These are phyloP conservation scores for Gloeostereum incarnatum DNA, from an alignment of 768 basidiomycete genomes.

Conservation along the genomic window DNA sequence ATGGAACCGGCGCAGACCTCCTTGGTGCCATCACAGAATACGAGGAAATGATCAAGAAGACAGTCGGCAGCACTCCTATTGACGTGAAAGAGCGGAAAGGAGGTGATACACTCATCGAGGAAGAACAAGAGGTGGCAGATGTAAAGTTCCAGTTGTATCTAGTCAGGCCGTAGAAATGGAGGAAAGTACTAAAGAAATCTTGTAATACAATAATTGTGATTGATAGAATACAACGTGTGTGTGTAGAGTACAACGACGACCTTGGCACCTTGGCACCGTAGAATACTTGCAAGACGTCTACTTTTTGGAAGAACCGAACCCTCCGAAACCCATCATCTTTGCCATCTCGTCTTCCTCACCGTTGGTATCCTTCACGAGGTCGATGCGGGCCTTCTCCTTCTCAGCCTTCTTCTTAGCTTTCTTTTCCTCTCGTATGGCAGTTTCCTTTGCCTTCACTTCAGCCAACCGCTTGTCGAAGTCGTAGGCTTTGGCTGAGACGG, in stretches of 20 bases:
- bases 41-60: conserved; percentile 60
- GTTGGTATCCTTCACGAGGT: conserved; percentile 44
- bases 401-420: conserved; percentile 75
- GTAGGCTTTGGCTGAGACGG: conserved; percentile 78
- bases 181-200: conserved; percentile 7
- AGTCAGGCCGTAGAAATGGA: conserved; percentile 46
- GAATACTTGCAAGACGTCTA: conserved; percentile 21
- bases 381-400: conserved; percentile 62
- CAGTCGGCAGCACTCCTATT: conserved; percentile 62
- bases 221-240: conserved; percentile 2
- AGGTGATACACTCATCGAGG: conserved; percentile 55
- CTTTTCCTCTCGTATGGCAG: conserved; percentile 55
- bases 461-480: conserved; percentile 89
- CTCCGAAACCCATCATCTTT: conserved; percentile 84
- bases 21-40: conserved; percentile 56
- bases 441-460: conserved; percentile 72
- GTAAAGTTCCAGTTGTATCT: conserved; percentile 68
- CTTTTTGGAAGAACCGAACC: conserved; percentile 84
- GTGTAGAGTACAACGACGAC: too few relatives aligned
- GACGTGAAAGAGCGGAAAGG: conserved; percentile 45
- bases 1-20: conserved; percentile 55
- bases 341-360: conserved; percentile 61
- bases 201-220: conserved; percentile 17
- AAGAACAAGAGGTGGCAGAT: conserved; percentile 82
- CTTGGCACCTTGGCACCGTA: too few relatives aligned